phyloP scores from a whole-genome alignment of 2,329 filamentous ascomycete genomes.

The Aspergillus alliaceus region DNA sequence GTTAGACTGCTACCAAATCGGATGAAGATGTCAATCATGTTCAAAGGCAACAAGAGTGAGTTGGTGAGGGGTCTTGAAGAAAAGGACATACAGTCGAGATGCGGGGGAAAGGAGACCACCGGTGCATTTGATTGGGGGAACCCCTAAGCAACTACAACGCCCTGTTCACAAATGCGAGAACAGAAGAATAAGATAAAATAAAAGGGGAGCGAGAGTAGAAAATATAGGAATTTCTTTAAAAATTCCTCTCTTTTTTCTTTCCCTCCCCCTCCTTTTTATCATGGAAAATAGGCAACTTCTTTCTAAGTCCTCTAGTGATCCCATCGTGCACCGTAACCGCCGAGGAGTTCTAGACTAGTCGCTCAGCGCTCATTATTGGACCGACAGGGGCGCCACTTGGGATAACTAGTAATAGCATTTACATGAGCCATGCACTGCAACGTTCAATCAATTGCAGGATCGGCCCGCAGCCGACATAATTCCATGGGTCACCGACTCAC shows the following conservation, averaged over 20 bases:
- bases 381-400: constrained; percentile 2
- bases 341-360: constrained; percentile 11
- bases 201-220: too few species aligned
- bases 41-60: background rate
- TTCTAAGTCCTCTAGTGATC: background rate
- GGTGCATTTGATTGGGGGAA: background rate
- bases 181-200: too few species aligned
- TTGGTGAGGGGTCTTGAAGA: background rate
- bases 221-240: too few species aligned
- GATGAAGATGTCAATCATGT: background rate
- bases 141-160: background rate
- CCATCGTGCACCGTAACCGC: constrained; percentile 9
- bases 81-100: background rate
- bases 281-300: background rate
- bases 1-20: background rate
- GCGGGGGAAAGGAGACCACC: background rate
- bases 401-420: background rate
- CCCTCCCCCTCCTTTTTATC: too few species aligned
- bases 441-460: background rate
- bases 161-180: too few species aligned
- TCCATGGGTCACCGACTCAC: constrained; percentile 23
- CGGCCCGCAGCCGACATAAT: background rate
- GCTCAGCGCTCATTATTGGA: constrained; percentile 16
- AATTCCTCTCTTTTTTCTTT: too few species aligned
- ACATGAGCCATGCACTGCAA: too few species aligned